Conservation (phyloP, 1,284 basidiomycete genomes). For the Papiliotrema laurentii region DNA sequence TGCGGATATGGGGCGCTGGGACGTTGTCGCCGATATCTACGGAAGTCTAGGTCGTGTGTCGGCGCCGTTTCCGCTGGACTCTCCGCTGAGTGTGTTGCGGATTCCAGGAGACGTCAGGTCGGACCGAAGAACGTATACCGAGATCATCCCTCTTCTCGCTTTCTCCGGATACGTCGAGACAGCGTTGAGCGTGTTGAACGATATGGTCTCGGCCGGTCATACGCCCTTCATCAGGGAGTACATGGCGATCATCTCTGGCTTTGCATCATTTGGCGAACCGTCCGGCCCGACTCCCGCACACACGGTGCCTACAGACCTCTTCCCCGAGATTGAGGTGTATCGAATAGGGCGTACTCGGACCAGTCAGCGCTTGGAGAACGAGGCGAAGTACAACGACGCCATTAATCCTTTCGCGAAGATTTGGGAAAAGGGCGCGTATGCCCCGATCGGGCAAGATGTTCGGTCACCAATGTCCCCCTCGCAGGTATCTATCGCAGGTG, state of each 20-base stretch:
- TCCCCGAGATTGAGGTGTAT: not conserved
- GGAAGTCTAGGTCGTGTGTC: not conserved
- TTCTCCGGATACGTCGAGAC: not conserved
- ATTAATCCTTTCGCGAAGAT: not conserved
- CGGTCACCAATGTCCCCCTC: too few relatives aligned
- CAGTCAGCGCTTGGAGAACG: not conserved
- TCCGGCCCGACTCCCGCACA: not conserved
- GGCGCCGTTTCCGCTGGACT: constrained; percentile 50
- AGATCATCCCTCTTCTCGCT: not conserved
- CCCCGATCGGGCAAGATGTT: too few relatives aligned
- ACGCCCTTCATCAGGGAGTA: not conserved
- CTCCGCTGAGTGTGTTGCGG: not conserved
- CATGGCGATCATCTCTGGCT: not conserved
- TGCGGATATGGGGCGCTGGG: constrained; percentile 54
- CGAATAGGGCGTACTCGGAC: not conserved
- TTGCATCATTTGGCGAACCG: not conserved
- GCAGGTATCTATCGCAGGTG: too few relatives aligned
- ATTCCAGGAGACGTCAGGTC: not conserved
- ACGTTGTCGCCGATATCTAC: constrained; percentile 56
- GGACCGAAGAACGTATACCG: constrained; percentile 60
- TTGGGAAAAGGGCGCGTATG: not conserved
- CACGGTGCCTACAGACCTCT: not conserved
- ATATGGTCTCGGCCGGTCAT: not conserved
- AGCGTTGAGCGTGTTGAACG: not conserved
- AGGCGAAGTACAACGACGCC: not conserved